Conservation (phyloP, 768 basidiomycete genomes). For the Mycena vulgaris region DNA sequence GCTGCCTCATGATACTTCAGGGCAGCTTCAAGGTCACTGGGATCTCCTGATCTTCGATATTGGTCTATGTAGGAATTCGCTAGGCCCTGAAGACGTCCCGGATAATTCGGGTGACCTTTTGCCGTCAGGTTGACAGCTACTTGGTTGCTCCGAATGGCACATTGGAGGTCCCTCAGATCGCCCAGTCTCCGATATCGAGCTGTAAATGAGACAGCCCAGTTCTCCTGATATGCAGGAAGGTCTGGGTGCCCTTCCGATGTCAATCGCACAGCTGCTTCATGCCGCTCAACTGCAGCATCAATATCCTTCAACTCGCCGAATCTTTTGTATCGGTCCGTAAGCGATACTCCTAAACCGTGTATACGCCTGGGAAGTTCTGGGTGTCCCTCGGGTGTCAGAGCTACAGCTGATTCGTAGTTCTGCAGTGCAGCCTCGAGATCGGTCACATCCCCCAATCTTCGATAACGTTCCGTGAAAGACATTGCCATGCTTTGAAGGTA, state of each 20-base stretch:
- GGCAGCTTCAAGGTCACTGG: neutral
- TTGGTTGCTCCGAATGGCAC: neutral
- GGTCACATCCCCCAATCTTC: too few species aligned
- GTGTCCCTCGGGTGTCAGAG: too few species aligned
- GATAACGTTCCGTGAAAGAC: too few species aligned
- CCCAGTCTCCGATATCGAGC: neutral
- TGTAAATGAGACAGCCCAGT: neutral
- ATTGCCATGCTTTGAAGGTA: too few species aligned
- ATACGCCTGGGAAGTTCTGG: neutral
- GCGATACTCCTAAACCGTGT: neutral
- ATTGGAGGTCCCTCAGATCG: neutral
- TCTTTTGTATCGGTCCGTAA: neutral
- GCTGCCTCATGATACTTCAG: neutral
- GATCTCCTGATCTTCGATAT: neutral
- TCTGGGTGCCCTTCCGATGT: neutral
- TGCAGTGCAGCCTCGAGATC: too few species aligned
- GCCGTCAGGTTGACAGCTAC: neutral
- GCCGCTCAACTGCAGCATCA: neutral
- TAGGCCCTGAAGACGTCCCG: neutral
- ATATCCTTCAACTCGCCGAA: neutral
- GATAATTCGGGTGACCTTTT: neutral
- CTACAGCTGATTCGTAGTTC: too few species aligned
- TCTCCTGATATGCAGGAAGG: neutral
- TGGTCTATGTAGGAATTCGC: neutral
- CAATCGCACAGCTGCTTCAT: neutral